These are phyloP conservation scores for Triglochin maritima DNA, from an alignment of 106 monocot species.

Conservation along the genomic window DNA sequence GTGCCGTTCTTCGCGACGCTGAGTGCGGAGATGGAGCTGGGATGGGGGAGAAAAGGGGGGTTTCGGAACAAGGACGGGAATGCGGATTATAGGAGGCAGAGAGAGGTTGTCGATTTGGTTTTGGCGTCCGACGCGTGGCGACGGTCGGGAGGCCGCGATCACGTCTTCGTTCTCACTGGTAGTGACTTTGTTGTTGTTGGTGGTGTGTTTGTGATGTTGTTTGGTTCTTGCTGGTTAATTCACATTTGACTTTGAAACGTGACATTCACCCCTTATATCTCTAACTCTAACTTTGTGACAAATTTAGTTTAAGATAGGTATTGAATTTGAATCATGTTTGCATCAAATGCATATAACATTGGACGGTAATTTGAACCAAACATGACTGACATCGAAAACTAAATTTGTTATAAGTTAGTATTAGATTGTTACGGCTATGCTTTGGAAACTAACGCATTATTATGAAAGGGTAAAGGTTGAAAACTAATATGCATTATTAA, in stretches of 20 bases:
- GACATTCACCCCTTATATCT: too few species aligned
- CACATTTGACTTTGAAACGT: too few species aligned
- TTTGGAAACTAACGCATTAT: too few species aligned
- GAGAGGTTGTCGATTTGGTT: conserved; percentile 49
- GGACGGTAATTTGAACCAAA: background rate
- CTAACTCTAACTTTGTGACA: too few species aligned
- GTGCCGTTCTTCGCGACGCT: conserved; percentile 89
- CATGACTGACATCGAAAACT: background rate
- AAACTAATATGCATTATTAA: too few species aligned
- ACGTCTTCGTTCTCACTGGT: conserved; percentile 74
- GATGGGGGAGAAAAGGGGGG: conserved; percentile 68
- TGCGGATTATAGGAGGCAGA: conserved; percentile 54
- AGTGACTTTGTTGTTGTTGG: background rate
- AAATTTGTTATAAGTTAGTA: too few species aligned
- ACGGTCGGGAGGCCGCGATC: conserved; percentile 57
- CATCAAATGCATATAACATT: background rate
- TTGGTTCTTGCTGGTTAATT: background rate
- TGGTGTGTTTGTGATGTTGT: background rate
- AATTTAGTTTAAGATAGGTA: background rate
- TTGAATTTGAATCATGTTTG: background rate
- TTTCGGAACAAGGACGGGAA: conserved; percentile 73
- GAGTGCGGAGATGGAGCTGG: conserved; percentile 92
- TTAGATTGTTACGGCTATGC: too few species aligned
- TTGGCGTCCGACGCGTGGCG: conserved; percentile 42
- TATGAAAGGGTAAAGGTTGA: too few species aligned